Evolutionary conservation across 2,329 filamentous ascomycete genomes (phyloP).

Genomic region (Byssochlamys sp.): DNA sequence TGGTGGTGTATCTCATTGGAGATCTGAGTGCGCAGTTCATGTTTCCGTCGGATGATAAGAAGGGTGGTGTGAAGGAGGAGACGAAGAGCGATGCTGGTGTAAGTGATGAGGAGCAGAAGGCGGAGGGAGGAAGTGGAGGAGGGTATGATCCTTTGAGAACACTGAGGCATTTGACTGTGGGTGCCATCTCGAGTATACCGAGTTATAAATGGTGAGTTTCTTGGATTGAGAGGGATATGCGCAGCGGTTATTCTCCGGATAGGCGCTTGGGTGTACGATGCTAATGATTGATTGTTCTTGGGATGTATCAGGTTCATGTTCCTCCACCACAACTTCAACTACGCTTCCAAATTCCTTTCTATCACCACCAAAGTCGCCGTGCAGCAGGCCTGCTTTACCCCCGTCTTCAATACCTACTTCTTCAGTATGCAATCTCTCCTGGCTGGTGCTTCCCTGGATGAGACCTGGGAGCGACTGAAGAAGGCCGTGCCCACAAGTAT

Average conservation of each 20-base stretch:
- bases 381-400: conserved; percentile 73
- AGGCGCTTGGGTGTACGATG: background rate
- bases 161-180: conserved; percentile 62
- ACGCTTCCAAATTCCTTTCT: conserved; percentile 59
- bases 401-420: conserved; percentile 74
- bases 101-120: conserved; percentile 14
- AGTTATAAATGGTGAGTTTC: conserved; percentile 64
- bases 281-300: background rate
- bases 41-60: conserved; percentile 23
- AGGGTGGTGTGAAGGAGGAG: conserved; percentile 21
- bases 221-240: background rate
- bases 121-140: conserved; percentile 34
- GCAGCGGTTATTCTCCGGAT: background rate
- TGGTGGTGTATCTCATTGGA: conserved; percentile 69
- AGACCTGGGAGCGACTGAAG: conserved; percentile 60
- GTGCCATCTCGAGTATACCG: conserved; percentile 63
- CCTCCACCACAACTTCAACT: conserved; percentile 75
- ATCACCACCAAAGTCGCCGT: conserved; percentile 67
- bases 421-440: conserved; percentile 70
- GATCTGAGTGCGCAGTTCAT: conserved; percentile 71
- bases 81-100: conserved; percentile 28
- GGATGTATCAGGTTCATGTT: conserved; percentile 57
- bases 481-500: conserved; percentile 68
- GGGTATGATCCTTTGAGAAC: conserved; percentile 62
- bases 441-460: conserved; percentile 54